These are phyloP conservation scores for Lipomyces starkeyi DNA, from an alignment of 805 yeast genomes.

Conservation along the genomic window DNA sequence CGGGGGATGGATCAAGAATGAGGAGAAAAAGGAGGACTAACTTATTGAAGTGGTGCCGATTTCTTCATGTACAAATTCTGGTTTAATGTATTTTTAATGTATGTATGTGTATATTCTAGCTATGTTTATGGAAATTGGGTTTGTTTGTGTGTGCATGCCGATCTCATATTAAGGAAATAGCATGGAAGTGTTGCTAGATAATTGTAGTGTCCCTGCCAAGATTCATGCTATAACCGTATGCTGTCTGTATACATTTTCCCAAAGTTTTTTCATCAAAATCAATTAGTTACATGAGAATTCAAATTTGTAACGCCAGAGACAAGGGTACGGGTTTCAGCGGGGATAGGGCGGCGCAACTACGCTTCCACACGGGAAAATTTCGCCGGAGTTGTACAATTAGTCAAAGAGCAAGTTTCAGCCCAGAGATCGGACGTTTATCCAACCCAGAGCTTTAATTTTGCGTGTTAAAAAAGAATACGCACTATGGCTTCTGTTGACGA, in stretches of 20 bases:
- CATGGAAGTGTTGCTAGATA: no score
- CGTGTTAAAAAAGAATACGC: background rate
- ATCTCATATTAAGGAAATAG: no score
- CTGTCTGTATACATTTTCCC: no score
- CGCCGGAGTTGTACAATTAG: background rate
- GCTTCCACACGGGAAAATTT: background rate
- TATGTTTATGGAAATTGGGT: background rate
- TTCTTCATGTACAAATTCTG: background rate
- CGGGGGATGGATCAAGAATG: background rate
- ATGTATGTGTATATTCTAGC: background rate
- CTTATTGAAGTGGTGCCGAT: background rate
- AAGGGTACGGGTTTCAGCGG: background rate
- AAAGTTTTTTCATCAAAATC: no score
- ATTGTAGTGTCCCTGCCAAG: no score
- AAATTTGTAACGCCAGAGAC: no score
- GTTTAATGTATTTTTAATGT: background rate
- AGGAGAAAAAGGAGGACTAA: background rate
- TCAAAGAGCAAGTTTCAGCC: background rate
- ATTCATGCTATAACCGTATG: no score
- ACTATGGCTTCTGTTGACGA: conserved; percentile 35
- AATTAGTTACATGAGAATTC: no score
- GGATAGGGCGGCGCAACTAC: background rate
- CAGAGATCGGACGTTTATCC: background rate
- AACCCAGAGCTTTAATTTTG: background rate
- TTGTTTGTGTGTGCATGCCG: background rate